Percentiles rank a stretch among this genome's conserved stretches.
Evolutionary conservation across 108 stramenopile genomes (phyloP).

Genomic region (Schizochytrium sp.): DNA sequence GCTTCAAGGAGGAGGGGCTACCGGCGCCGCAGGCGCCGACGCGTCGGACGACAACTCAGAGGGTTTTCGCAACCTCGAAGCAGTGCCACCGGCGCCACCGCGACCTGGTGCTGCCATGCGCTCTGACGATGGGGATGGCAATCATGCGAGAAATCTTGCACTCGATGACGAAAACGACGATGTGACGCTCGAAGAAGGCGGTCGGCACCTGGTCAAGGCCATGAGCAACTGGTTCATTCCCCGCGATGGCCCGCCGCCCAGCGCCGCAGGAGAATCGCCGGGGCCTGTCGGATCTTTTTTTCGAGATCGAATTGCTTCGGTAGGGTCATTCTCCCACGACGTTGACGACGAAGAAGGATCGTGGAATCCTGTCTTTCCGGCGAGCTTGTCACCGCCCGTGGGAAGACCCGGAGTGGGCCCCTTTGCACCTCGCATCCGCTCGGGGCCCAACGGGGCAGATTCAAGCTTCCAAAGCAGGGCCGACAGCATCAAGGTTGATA

Average conservation of each 20-base stretch:
- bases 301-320: too few relatives aligned
- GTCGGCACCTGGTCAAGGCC: not conserved
- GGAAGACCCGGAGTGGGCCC: not conserved
- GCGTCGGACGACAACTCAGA: too few relatives aligned
- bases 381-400: not conserved
- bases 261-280: not conserved
- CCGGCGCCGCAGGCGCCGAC: too few relatives aligned
- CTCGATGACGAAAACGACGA: not conserved
- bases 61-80: too few relatives aligned
- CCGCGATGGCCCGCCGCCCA: not conserved
- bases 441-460: not conserved
- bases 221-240: constrained; percentile 11
- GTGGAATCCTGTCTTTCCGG: not conserved
- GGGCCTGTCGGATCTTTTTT: too few relatives aligned
- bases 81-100: too few relatives aligned
- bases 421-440: not conserved
- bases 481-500: not conserved
- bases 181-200: not conserved
- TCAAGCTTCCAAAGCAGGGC: not conserved
- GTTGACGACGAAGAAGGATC: not conserved
- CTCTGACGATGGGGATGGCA: too few relatives aligned
- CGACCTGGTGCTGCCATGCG: too few relatives aligned
- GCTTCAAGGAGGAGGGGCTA: too few relatives aligned
- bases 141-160: too few relatives aligned
- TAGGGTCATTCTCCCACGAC: not conserved